Evolutionary conservation across 441 rosid genomes (phyloP).

Genomic region (Metrosideros polymorpha): DNA sequence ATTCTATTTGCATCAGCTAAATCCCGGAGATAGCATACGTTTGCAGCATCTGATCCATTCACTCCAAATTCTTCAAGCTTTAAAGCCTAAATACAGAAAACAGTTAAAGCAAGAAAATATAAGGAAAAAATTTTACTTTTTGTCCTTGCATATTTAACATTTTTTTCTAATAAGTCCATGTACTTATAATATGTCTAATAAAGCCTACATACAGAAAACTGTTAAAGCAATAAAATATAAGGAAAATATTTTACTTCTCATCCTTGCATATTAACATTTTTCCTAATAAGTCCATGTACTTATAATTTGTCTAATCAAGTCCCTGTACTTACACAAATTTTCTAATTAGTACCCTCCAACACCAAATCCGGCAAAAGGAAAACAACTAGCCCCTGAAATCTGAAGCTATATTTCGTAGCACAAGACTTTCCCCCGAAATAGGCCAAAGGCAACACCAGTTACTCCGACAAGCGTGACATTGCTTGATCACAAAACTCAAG

Average conservation of each 20-base stretch:
- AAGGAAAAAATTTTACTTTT: too few species aligned
- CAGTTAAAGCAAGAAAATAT: background rate
- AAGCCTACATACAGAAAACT: background rate
- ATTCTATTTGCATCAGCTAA: slow-evolving; percentile 80
- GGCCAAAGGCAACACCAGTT: background rate
- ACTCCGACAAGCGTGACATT: background rate
- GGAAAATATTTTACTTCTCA: background rate
- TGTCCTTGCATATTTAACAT: too few species aligned
- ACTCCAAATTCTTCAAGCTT: slow-evolving; percentile 97
- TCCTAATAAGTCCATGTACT: background rate
- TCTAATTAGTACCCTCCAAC: background rate
- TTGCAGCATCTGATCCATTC: slow-evolving; percentile 76
- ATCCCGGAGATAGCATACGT: slow-evolving; percentile 84
- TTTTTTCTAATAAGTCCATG: too few species aligned
- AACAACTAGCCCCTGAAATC: background rate
- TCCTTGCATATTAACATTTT: background rate
- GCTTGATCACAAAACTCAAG: background rate
- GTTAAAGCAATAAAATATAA: background rate
- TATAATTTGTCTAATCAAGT: background rate
- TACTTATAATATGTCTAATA: background rate
- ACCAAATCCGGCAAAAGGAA: background rate
- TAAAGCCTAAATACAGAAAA: slow-evolving; percentile 40
- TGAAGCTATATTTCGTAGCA: background rate
- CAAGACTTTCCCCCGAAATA: background rate
- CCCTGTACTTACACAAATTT: background rate